Conservation (phyloP, 140 eudicot species). For the Anethum foeniculum region DNA sequence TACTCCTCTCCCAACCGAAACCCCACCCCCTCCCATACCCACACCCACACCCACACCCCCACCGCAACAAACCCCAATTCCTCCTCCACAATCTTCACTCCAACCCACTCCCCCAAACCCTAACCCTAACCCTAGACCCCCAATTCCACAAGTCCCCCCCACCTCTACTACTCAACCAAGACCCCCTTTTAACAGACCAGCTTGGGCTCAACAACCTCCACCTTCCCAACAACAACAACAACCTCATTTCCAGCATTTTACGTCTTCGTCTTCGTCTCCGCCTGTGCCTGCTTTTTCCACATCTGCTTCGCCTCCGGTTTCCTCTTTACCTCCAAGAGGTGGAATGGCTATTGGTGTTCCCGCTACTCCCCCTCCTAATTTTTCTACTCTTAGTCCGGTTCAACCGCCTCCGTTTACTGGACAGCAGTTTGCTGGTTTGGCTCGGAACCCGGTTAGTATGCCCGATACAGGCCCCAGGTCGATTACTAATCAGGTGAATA, state of each 20-base stretch:
- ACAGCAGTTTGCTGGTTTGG: slow-evolving; percentile 28
- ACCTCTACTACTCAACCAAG: slow-evolving; percentile 8
- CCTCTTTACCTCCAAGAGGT: slow-evolving; percentile 30
- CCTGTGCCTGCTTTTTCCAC: slow-evolving; percentile 24
- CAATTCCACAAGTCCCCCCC: slow-evolving; percentile 9
- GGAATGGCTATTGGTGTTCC: slow-evolving; percentile 87
- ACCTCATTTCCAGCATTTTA: slow-evolving; percentile 26
- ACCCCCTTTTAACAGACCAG: slow-evolving; percentile 27
- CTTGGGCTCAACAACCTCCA: slow-evolving; percentile 21
- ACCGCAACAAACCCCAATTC: neutral
- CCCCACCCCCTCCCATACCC: slow-evolving; percentile 15
- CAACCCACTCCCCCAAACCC: slow-evolving; percentile 25
- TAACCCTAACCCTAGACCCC: slow-evolving; percentile 43
- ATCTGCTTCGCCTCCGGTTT: slow-evolving; percentile 24
- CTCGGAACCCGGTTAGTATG: slow-evolving; percentile 15
- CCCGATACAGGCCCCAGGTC: slow-evolving; percentile 35
- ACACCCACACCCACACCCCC: slow-evolving; percentile 11
- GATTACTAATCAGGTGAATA: slow-evolving; percentile 33
- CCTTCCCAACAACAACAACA: neutral
- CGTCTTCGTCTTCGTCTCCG: slow-evolving; percentile 28
- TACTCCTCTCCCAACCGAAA: slow-evolving; percentile 19
- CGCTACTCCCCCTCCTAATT: slow-evolving; percentile 44
- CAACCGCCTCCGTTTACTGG: slow-evolving; percentile 27
- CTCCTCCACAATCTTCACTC: slow-evolving; percentile 14
- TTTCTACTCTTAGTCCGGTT: slow-evolving; percentile 32